Evolutionary conservation across 106 monocot species (phyloP).

Genomic region (Phalaenopsis equestris): DNA sequence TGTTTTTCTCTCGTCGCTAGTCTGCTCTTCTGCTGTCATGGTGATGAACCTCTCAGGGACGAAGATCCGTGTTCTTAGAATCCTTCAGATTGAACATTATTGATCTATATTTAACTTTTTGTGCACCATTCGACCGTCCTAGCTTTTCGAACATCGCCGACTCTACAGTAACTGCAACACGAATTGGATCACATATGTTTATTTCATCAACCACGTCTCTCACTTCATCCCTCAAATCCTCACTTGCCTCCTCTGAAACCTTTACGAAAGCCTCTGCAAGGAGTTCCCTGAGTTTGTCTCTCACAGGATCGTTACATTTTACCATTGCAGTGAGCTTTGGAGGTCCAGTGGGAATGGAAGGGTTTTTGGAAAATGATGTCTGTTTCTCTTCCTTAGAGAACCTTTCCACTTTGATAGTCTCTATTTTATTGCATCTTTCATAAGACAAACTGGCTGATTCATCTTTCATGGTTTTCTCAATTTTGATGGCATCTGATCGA

Average conservation of each 20-base stretch:
- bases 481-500: constrained; percentile 13
- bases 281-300: constrained; percentile 71
- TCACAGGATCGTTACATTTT: constrained; percentile 60
- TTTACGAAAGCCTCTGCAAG: constrained; percentile 63
- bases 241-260: constrained; percentile 50
- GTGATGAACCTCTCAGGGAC: constrained; percentile 46
- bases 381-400: constrained; percentile 8
- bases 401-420: constrained; percentile 6
- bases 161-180: constrained; percentile 67
- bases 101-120: constrained; percentile 70
- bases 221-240: constrained; percentile 42
- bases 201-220: constrained; percentile 56
- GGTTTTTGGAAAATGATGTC: constrained; percentile 8
- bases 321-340: constrained; percentile 56
- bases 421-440: constrained; percentile 1
- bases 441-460: not conserved
- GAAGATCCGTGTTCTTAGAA: constrained; percentile 77
- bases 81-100: constrained; percentile 95
- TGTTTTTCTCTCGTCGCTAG: constrained; percentile 70
- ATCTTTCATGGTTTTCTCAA: constrained; percentile 11
- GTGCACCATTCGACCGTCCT: constrained; percentile 57
- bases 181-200: constrained; percentile 60
- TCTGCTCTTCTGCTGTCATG: constrained; percentile 85
- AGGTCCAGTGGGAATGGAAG: constrained; percentile 8
- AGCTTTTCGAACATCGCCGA: constrained; percentile 67